phyloP scores from a whole-genome alignment of 2,329 filamentous ascomycete genomes.

The Stromatinia cepivora region DNA sequence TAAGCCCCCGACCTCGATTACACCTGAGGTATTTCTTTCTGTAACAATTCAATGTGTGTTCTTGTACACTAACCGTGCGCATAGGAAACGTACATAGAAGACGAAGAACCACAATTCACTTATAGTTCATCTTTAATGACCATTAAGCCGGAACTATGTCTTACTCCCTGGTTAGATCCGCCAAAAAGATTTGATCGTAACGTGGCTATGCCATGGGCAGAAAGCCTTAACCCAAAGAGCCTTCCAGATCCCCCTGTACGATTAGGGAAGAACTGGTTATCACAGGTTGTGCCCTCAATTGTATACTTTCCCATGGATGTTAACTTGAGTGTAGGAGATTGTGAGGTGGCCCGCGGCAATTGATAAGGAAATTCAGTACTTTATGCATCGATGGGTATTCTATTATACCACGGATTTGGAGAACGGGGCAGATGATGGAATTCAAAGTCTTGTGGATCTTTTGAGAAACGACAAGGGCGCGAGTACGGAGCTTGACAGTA shows the following conservation, averaged over 20 bases:
- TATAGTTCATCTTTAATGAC: conserved; percentile 19
- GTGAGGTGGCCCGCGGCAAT: conserved; percentile 14
- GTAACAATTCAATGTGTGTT: neutral
- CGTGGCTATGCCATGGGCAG: conserved; percentile 14
- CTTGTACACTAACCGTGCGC: neutral
- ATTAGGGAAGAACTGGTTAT: conserved; percentile 19
- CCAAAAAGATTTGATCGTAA: conserved; percentile 22
- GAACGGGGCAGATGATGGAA: conserved; percentile 14
- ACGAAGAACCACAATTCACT: conserved; percentile 7
- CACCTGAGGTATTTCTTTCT: conserved; percentile 11
- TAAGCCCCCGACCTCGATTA: neutral
- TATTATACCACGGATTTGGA: conserved; percentile 18
- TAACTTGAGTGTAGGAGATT: conserved; percentile 15
- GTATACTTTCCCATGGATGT: neutral
- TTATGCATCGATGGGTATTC: conserved; percentile 21
- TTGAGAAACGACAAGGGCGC: conserved; percentile 8
- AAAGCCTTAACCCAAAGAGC: conserved; percentile 14
- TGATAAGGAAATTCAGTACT: conserved; percentile 20
- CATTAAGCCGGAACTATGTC: conserved; percentile 17
- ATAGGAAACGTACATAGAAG: conserved; percentile 15
- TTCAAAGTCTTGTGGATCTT: conserved; percentile 11
- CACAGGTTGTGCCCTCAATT: conserved; percentile 15
- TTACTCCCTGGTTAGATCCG: conserved; percentile 20
- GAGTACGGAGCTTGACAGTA: neutral
- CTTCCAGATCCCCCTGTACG: conserved; percentile 6